Conservation (phyloP, 2,329 filamentous ascomycete genomes). For the Aspergillus ibericus region DNA sequence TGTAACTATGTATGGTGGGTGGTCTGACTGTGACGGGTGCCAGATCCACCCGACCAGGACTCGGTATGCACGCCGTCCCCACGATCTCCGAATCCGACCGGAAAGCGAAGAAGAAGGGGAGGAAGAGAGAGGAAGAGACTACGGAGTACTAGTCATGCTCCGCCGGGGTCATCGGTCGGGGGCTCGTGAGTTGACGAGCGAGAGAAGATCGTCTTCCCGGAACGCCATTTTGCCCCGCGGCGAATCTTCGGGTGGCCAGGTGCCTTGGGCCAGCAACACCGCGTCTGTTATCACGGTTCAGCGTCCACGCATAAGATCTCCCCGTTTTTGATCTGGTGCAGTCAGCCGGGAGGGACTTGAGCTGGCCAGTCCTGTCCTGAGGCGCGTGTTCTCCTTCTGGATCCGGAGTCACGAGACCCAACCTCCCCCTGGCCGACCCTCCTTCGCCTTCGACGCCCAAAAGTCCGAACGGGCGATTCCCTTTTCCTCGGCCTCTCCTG, state of each 20-base stretch:
- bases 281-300: not conserved
- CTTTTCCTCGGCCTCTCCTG: not conserved
- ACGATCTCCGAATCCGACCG: not conserved
- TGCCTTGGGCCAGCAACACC: not conserved
- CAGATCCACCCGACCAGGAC: not conserved
- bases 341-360: not conserved
- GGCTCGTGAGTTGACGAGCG: not conserved
- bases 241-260: constrained; percentile 8
- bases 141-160: not conserved
- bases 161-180: not conserved
- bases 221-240: constrained; percentile 11
- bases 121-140: too few relatives aligned
- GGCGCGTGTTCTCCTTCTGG: not conserved
- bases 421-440: not conserved
- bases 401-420: not conserved
- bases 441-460: not conserved
- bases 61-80: not conserved
- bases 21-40: not conserved
- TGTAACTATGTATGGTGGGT: not conserved
- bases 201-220: not conserved
- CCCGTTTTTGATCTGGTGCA: not conserved
- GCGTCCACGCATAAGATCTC: too few relatives aligned
- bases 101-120: too few relatives aligned
- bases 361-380: not conserved
- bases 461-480: not conserved